Evolutionary conservation across 2,329 filamentous ascomycete genomes (phyloP), one percentile per base, ranked within the genome.

Genomic region (Aurifilum marmelostoma): DNA sequence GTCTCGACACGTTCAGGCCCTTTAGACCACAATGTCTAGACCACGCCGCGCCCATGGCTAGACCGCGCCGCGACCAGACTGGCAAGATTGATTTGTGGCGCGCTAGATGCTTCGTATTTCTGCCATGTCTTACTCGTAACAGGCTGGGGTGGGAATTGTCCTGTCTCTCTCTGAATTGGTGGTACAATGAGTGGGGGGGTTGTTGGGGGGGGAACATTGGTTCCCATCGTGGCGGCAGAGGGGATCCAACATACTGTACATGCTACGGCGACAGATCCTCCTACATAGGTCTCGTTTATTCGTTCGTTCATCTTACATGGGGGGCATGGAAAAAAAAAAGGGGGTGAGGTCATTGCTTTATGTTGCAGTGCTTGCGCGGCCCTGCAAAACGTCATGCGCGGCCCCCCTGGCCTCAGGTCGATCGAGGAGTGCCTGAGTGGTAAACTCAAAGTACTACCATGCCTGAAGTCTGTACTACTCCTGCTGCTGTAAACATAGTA

Each of bases 351-450:
- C 52, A 29, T 24, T 56, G 52, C 52, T 56, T 50, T 29, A 14
- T 56, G 56, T 29, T 59, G 27, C 29, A 29, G 24, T 59, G 56
- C 56, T 59, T 59, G 56, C 56, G 56, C 56, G 56, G 56, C 56
- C 56, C 56, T 37, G 29, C 56, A 32, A 37, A 37, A 59, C 56
- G 56, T 59, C 56, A 32, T 37, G 8, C 32, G 29, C 11, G 56
- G 37, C 56, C 32, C 56, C 27, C 16, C 18, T n/a, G 18, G 50
- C 24, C 29, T 16, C 54, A 9, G 54, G 16, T 34, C 16, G 43
- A n/a, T 7, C n/a, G 21, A n/a, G 18, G 41, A n/a, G 43, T 47
- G 43, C n/a, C 18, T 47, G 43, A n/a, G 43, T n/a, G 43, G 7
- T 8, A 47, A 9, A n/a, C 21, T 47, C 11, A 9, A n/a, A 47